Base-by-base conservation (phyloP, 139 green algal genomes). In the Spirogloea muscicola region DNA sequence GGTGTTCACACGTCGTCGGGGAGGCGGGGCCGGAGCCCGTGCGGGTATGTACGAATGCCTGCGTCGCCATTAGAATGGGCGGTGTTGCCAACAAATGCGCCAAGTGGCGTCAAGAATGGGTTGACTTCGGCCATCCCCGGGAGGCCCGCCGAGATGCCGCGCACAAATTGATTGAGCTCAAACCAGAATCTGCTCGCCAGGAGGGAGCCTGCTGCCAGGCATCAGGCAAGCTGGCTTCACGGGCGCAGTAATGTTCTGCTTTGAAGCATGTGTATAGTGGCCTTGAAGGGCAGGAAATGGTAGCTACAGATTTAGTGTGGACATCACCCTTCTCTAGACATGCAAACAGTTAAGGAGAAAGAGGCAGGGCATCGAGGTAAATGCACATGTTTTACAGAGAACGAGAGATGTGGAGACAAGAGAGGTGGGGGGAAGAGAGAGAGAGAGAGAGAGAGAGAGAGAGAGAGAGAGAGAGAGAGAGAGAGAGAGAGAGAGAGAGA, bases 101-200 rank as follows among this genome's bases (percentile, higher is more conserved):
- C 34, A 25, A 78, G 39, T 3, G 33, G 33, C 18, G 27, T 25
- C 49, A 63, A 38, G 34, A 63, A 70, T 21, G 74, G 74, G 13
- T 31, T 58, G 34, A 78, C 29, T 1, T 13, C 39, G 9, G 6
- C 36, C 13, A 37, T 49, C 4, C 38, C 10, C 0, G 71, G 38
- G 25, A 64, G 59, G 18, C 16, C 9, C 13, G 36, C 33, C 3
- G 55, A 70, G 6, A 39, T 38, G 3, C 74, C 74, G 33, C 44
- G 42, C 27, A 76, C 62, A 13, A 4, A 6, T 4, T 5, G 13
- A 2, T 29, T 31, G 2, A 78, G 27, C 36, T 76, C 33, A 41
- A 79, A 82, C 76, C 76, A 82, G 55, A 64, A 82, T 3, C 74
- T 74, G 65, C 4, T 25, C 43, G 43, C 10, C 10, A 10, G 43